Conservation (phyloP, 1,284 basidiomycete species). For the Apiotrichum siamense region DNA sequence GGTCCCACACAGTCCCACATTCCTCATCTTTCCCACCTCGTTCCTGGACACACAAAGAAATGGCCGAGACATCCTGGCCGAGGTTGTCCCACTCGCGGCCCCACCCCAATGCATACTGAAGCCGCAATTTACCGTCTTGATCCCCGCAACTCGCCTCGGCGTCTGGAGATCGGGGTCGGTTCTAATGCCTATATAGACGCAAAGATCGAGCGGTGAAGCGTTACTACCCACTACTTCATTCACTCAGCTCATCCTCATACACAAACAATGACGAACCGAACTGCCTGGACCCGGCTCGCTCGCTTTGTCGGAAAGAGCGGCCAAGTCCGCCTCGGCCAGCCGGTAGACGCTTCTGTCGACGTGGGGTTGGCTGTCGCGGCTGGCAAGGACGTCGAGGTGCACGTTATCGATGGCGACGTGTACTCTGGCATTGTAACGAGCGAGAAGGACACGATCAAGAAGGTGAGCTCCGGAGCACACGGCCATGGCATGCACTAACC, state of each 20-base stretch:
- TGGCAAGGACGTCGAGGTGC: conserved; percentile 14
- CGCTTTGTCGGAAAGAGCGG: conserved; percentile 26
- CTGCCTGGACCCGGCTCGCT: conserved; percentile 26
- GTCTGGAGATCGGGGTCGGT: too few relatives aligned
- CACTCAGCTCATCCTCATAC: neutral
- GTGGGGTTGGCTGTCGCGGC: conserved; percentile 40
- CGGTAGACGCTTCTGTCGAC: conserved; percentile 38
- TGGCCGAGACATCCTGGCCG: too few relatives aligned
- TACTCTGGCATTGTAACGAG: conserved; percentile 4
- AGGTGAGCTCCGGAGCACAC: neutral
- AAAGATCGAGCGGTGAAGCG: too few relatives aligned
- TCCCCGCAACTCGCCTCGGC: too few relatives aligned
- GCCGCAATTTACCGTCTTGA: too few relatives aligned
- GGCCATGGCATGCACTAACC: neutral
- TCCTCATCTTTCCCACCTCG: too few relatives aligned
- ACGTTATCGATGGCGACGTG: conserved; percentile 16
- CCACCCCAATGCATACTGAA: too few relatives aligned
- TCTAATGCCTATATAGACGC: too few relatives aligned
- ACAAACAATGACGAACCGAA: conserved; percentile 2
- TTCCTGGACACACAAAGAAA: too few relatives aligned
- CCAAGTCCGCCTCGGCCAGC: conserved; percentile 30
- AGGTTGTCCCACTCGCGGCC: too few relatives aligned
- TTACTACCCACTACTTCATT: too few relatives aligned
- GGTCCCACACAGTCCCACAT: too few relatives aligned
- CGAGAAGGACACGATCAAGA: conserved; percentile 4